Evolutionary conservation across 306 rosid genomes (phyloP), one percentile per base, ranked within the genome.

Genomic region (Pachyrhizus erosus): DNA sequence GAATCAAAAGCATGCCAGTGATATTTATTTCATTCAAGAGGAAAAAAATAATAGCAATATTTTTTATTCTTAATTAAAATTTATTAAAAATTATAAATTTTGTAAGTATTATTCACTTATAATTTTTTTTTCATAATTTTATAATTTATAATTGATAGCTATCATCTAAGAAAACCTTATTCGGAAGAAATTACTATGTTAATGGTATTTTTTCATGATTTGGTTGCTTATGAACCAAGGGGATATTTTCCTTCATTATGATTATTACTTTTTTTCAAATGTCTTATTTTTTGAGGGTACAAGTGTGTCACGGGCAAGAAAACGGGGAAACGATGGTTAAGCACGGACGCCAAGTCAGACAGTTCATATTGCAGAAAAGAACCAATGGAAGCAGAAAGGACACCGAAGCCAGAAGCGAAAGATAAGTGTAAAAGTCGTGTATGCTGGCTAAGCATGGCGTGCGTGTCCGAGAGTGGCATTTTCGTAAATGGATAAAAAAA

Each of bases 401-500:
- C 14, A 57, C 49, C 2, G 8, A 29, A 49, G 48, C 29, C 17
- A 5, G 13, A 15, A 64, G 61, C 9, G 12, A 29, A 29, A 64
- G 45, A 64, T 33, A 33, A 27, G 40, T 14, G 15, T 29, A 11
- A 5, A 60, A 76, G 26, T 64, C 49, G 73, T 1, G 52, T 45
- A 21, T 45, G 73, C 51, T 77, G 13, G 39, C 55, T 62, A 70
- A 37, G 57, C 82, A 71, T n/a, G 31, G 31, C 77, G 31, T 37
- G 31, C 77, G 31, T 37, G 75, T 80, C 0, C 14, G 5, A 23
- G 9, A 77, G 39, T 64, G 52, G 65, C 65, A 52, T 8, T 52
- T 52, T 52, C 60, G 26, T 52, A 18, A 52, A 52, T 52, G 1
- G 4, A 52, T 26, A 18, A 1, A 46, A 21, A 48, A 49, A 49